A percentile compares a stretch with the other conserved stretches of the same genome.
Evolutionary conservation across 2,329 filamentous ascomycete genomes (phyloP).

Genomic region (Atkinsonella texensis): DNA sequence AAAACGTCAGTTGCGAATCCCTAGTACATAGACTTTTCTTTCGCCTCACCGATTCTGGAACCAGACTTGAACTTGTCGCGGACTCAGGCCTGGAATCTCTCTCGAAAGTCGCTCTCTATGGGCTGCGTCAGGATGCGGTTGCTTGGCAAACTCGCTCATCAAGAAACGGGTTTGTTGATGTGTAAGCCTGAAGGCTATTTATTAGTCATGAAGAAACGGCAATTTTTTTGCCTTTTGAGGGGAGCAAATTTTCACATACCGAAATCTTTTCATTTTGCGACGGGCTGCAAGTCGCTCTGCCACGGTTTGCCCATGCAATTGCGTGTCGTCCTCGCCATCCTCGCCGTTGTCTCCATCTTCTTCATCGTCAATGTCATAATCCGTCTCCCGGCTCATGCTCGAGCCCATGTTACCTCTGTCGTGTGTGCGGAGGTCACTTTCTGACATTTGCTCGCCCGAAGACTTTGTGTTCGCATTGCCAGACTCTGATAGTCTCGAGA

Average conservation of each 20-base stretch:
- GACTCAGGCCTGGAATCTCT: conserved; percentile 84
- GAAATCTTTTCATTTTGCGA: conserved; percentile 68
- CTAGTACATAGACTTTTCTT: neutral
- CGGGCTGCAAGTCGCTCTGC: conserved; percentile 46
- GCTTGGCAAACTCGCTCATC: conserved; percentile 93
- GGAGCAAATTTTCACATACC: conserved; percentile 33
- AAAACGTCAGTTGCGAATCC: neutral
- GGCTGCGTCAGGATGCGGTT: conserved; percentile 85
- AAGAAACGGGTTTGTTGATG: conserved; percentile 96
- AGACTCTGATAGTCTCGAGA: neutral
- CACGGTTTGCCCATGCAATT: conserved; percentile 36
- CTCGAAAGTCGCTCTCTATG: conserved; percentile 77
- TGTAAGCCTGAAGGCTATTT: conserved; percentile 51
- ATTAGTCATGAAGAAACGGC: conserved; percentile 18
- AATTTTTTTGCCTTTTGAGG: neutral
- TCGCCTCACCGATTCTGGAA: conserved; percentile 80
- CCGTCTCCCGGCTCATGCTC: conserved; percentile 35
- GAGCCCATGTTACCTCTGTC: conserved; percentile 25
- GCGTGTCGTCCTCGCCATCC: conserved; percentile 25
- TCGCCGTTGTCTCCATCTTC: no score
- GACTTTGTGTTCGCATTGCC: neutral
- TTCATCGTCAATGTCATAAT: conserved; percentile 44
- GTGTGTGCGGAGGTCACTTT: conserved; percentile 19
- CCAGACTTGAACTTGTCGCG: conserved; percentile 93
- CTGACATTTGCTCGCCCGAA: conserved; percentile 14